Evolutionary conservation across 768 basidiomycete genomes (phyloP), one percentile per base, ranked within the genome.

Genomic region (Leccinum longicurvipes): DNA sequence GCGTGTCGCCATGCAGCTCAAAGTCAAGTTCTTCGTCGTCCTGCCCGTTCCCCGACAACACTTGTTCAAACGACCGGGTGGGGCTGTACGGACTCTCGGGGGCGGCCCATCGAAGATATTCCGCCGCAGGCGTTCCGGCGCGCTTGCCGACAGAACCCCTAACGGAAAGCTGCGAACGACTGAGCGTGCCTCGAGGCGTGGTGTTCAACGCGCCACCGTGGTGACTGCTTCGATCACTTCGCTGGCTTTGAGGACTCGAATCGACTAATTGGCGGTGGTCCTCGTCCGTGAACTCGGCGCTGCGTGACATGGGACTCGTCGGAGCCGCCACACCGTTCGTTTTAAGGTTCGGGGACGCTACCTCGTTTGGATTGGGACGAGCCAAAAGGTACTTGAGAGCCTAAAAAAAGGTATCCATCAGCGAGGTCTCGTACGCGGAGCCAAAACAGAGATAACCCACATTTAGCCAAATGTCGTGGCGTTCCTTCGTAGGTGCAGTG

Each of bases 391-490:
- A 98, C 70, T 89, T 87, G 60, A 98, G 77, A 31, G 95, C 96
- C 95, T 98, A 63, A 25, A 52, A n/a, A 47, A 3, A 6, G 47
- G 19, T n/a, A 50, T 28, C 32, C 24, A 47, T 49, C 34, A 61
- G 49, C 60, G 55, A 59, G 14, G 53, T 50, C 28, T 53, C 50
- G 4, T 34, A 14, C 11, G 42, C 39, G 36, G 53, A 56, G 29
- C 54, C 24, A 55, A 57, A 48, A 7, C 28, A 59, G 50, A 60
- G 41, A 36, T 34, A 6, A 76, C 85, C 56, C 71, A 94, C 93
- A 72, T 86, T 89, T 51, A 93, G 77, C 97, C 97, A 99, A 58
- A 98, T 93, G 63, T 98, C 95, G 67, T 99, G 97, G 52, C 95
- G 81, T 61, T 98, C 97, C 68, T 91, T 91, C 8, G 88, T 95